These are phyloP conservation scores for Neonectria hederae DNA, from an alignment of 2,329 filamentous ascomycete species.

Conservation along the genomic window DNA sequence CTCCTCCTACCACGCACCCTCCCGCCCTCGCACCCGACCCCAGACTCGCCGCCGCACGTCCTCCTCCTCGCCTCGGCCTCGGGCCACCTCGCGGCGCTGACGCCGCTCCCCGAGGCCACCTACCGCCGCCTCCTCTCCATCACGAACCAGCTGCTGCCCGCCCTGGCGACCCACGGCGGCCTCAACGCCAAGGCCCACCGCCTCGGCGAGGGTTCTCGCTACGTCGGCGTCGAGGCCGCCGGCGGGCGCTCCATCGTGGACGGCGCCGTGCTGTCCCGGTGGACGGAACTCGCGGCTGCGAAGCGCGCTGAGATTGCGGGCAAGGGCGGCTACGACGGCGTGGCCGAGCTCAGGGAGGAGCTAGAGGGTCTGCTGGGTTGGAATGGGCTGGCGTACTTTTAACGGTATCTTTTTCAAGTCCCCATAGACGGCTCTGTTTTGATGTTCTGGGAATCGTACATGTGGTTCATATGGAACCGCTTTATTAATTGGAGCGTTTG, in stretches of 20 bases:
- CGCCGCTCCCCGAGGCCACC: slow-evolving; percentile 78
- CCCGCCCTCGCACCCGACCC: slow-evolving; percentile 49
- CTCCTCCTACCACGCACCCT: slow-evolving; percentile 77
- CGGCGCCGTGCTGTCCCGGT: slow-evolving; percentile 77
- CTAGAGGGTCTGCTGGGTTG: slow-evolving; percentile 71
- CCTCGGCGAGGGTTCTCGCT: slow-evolving; percentile 54
- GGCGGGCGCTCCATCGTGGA: slow-evolving; percentile 78
- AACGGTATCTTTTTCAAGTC: background rate
- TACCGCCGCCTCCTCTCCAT: slow-evolving; percentile 88
- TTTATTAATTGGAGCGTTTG: background rate
- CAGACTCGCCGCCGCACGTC: slow-evolving; percentile 48
- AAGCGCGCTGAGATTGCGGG: slow-evolving; percentile 77
- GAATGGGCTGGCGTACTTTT: slow-evolving; percentile 69
- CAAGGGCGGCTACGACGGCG: slow-evolving; percentile 73
- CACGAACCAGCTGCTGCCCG: slow-evolving; percentile 79
- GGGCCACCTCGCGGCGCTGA: slow-evolving; percentile 80
- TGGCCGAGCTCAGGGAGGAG: slow-evolving; percentile 75
- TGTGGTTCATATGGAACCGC: background rate
- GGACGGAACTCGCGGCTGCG: slow-evolving; percentile 78
- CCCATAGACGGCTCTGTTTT: background rate
- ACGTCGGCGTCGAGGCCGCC: slow-evolving; percentile 65
- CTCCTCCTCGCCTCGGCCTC: slow-evolving; percentile 79
- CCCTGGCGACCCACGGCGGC: slow-evolving; percentile 79
- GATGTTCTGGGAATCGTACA: background rate
- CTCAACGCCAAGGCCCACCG: slow-evolving; percentile 87